Evolutionary conservation across 1,139 yeast genomes (phyloP), one percentile per base, ranked within the genome.

Genomic region (Hansenula sp.): DNA sequence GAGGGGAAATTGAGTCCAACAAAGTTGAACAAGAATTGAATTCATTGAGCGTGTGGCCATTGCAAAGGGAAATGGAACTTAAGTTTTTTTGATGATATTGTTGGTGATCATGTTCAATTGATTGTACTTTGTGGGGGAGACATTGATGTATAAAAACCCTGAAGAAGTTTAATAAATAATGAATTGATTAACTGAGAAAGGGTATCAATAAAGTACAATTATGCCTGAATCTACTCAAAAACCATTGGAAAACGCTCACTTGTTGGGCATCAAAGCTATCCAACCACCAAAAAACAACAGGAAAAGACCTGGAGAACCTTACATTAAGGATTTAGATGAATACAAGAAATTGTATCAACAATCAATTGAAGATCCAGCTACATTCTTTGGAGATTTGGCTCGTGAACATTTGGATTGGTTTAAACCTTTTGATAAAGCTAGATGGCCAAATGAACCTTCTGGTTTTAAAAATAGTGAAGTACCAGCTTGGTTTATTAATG

Each of bases 401-500:
- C 61, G 57, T 29, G 68, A 77, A 46, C 62, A 66, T 48, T 69
- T 85, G 53, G 65, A 72, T 48, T 85, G 95, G 95, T 67, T 66
- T 47, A 74, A 65, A 41, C 81, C 79, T 7, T 84, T 83, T 57
- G 77, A 76, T 44, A 60, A 65, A 36, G 76, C 83, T 19, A 72
- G 82, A 52, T 66, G 68, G 47, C 87, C 89, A 4, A 63, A 68
- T 42, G 62, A 64, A 16, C 52, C 59, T 29, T 68, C 65, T 30
- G 79, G 80, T 50, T 82, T 81, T 54, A 68, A 73, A 51, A 61
- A 79, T 55, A 86, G 84, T 44, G 85, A 80, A 57, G 73, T 79
- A 44, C 80, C 85, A 10, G 76, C 88, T 24, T 85, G 94, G 94
- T 85, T 84, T 61, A 62, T 82, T 36, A 82, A 79, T 54, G 94